Evolutionary conservation across 2,329 filamentous ascomycete genomes (phyloP), one percentile per base, ranked within the genome.

Genomic region (Fusarium odoratissimum): DNA sequence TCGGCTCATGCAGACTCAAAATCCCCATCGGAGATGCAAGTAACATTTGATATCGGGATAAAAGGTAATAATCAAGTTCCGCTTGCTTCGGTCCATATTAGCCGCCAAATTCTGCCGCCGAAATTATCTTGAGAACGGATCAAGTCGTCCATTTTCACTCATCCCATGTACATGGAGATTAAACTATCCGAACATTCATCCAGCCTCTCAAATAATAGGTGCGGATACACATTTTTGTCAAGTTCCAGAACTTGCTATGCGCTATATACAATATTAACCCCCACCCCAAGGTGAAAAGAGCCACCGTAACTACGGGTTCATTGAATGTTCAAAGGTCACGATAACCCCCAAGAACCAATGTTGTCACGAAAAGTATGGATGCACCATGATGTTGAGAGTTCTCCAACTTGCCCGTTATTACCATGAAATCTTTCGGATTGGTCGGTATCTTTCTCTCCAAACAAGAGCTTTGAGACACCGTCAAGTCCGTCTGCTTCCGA

Each of bases 171-270:
- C 56, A 75, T 58, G 40, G 54, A 66, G 35, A 66, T 57, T 52
- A 28, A 55, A 31, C 51, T 57, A 51, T 56, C 58, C 59, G 38
- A 56, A 55, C 51, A 52, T 67, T 62, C 68, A 56, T 64, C 42
- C 49, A 52, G 38, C 33, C 42, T 19, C 48, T 33, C 41, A 55
- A 48, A 49, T 61, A 60, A 46, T 25, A 62, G 41, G 37, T 46
- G 35, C 64, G 54, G 45, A 42, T 63, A 44, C 42, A 41, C 40
- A 21, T 64, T 69, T 70, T 60, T 59, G 59, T 52, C 40, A 58
- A 73, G 64, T 68, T 66, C 61, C 60, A 65, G 73, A 75, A 60
- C 62, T 63, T 76, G 54, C 66, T 55, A 70, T 51, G 49, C 52
- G 58, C 52, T 46, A 28, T 60, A 68, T 60, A 60, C 58, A 61